Base-by-base conservation (phyloP, 2,329 filamentous ascomycete genomes). In the Monilinia fructigena region DNA sequence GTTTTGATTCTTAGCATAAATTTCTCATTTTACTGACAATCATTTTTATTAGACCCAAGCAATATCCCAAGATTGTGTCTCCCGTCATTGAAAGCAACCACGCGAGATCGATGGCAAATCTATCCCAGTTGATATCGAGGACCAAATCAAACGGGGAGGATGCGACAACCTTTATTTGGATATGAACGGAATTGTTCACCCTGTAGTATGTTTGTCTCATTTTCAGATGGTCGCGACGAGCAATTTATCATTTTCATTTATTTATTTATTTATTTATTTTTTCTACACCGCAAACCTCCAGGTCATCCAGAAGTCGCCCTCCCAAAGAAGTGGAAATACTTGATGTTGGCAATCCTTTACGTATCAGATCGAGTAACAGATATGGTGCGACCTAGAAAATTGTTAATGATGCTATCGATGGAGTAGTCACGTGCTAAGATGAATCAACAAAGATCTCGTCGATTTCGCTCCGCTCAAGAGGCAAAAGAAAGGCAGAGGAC, bases 151-250 rank as follows among this genome's bases (percentile, higher is more conserved):
- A 99, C 79, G 93, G 93, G 77, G 94, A 98, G 80, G 95, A 99
- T 91, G 97, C 75, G 94, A 99, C 80, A 99, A 99, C 75, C 83
- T 99, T 7, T 99, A 99, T 76, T 86, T 99, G 70, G 95, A 99
- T 76, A 98, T 99, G 94, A 99, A 99, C 79, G 96, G 95, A 77
- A 99, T 99, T 72, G 95, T 99, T 48, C 95, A 99, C 82, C 96
- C 42, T 99, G 95, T 80, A 97, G 63, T 66, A 66, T 53, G 63
- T 66, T 31, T 35, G 31, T 40, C 31, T 4, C 31, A 26, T 20
- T 61, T 50, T n/a, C 45, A 50, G 28, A 61, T 50, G 8, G n/a
- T 52, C 16, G 40, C 18, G 40, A 45, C 26, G 23, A 58, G 8
- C 4, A 14, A 26, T 26, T 28, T 20, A 23, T 23, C 23, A 35